Conservation (phyloP, 208 protist genomes). For the Wallacemonas sp. region DNA sequence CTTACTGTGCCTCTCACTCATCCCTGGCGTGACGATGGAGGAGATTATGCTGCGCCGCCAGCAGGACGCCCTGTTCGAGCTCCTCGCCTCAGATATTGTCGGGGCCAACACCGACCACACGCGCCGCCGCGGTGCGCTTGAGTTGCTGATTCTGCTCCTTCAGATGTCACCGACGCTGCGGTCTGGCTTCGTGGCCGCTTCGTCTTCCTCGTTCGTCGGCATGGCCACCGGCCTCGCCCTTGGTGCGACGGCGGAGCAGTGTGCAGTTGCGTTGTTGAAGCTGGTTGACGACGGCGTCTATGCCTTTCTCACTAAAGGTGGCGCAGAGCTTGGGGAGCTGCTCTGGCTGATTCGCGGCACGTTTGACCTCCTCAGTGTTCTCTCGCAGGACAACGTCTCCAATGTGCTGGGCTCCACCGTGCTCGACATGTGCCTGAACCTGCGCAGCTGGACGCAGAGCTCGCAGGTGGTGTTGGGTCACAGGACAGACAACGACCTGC, state of each 20-base stretch:
- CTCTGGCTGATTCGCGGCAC: slow-evolving; percentile 53
- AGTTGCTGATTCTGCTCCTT: slow-evolving; percentile 61
- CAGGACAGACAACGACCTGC: slow-evolving; percentile 18
- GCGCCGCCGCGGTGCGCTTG: slow-evolving; percentile 19
- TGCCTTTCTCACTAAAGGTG: slow-evolving; percentile 40
- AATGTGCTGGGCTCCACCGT: slow-evolving; percentile 60
- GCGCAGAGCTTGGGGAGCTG: slow-evolving; percentile 19
- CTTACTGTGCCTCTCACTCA: slow-evolving; percentile 54
- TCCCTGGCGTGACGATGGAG: slow-evolving; percentile 58
- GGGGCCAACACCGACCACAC: slow-evolving; percentile 10
- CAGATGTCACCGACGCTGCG: slow-evolving; percentile 63
- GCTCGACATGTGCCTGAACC: slow-evolving; percentile 47
- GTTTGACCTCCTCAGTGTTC: slow-evolving; percentile 61
- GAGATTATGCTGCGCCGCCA: slow-evolving; percentile 63
- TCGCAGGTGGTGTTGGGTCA: slow-evolving; percentile 61
- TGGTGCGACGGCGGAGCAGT: slow-evolving; percentile 20
- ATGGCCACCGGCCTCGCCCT: slow-evolving; percentile 31
- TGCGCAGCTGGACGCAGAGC: slow-evolving; percentile 66
- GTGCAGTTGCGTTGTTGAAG: slow-evolving; percentile 44
- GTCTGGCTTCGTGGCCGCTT: slow-evolving; percentile 58
- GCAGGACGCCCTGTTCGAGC: slow-evolving; percentile 53
- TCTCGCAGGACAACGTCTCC: slow-evolving; percentile 57
- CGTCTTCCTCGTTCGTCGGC: slow-evolving; percentile 20
- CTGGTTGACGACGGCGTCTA: slow-evolving; percentile 54
- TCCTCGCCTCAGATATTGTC: slow-evolving; percentile 62